A percentile compares a stretch with the other conserved stretches of the same genome.
Conservation (phyloP, 2,329 filamentous ascomycete genomes). For the Botrytis fragariae region DNA sequence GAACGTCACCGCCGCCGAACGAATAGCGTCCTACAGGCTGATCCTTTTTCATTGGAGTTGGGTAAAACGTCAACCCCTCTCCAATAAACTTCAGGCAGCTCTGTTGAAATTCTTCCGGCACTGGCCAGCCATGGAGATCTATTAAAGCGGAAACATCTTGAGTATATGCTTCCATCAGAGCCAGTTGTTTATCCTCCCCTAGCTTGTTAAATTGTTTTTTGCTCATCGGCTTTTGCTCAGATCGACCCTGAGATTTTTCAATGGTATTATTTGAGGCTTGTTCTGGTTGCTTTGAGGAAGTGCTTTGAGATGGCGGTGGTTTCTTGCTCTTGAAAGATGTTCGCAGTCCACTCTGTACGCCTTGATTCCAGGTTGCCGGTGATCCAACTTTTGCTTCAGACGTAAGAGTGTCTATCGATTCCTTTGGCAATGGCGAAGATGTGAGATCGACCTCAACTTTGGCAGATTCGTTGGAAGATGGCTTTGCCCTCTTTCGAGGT, state of each 20-base stretch:
- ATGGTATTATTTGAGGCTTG: background rate
- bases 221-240: background rate
- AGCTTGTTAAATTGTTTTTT: conserved; percentile 3
- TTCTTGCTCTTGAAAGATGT: conserved; percentile 41
- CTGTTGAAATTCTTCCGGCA: conserved; percentile 11
- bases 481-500: conserved; percentile 13
- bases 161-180: conserved; percentile 1
- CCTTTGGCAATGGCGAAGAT: background rate
- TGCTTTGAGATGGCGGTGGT: background rate
- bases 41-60: background rate
- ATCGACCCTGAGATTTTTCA: background rate
- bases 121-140: conserved; percentile 19
- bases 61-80: conserved; percentile 9
- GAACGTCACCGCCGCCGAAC: background rate
- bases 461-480: background rate
- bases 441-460: conserved; percentile 2
- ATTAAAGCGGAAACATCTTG: background rate
- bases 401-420: background rate
- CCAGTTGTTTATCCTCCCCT: background rate
- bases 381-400: background rate
- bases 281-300: background rate
- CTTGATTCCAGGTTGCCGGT: conserved; percentile 43
- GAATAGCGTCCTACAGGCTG: conserved; percentile 1
- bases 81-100: background rate
- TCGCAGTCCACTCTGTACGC: conserved; percentile 42